Conservation (phyloP, 2,329 filamentous ascomycete genomes). For the Aureobasidium musti region DNA sequence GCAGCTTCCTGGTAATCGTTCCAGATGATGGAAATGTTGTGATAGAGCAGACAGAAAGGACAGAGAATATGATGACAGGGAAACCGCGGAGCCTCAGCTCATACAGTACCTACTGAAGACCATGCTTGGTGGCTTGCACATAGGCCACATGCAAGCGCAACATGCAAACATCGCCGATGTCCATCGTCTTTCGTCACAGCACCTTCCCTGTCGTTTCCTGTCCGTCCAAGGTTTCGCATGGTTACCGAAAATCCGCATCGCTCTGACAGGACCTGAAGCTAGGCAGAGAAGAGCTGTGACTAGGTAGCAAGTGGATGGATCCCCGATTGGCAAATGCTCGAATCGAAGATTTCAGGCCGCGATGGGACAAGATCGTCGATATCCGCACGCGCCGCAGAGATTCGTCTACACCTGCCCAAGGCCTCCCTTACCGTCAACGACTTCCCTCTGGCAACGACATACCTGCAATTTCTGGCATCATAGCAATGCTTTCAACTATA, state of each 20-base stretch:
- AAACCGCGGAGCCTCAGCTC: not conserved
- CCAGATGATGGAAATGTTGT: not conserved
- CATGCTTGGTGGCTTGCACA: conserved; percentile 2
- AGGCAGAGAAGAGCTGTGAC: conserved; percentile 2
- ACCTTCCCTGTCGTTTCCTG: conserved; percentile 7
- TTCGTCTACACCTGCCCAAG: conserved; percentile 9
- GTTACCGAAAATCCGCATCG: not conserved
- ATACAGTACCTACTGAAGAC: not conserved
- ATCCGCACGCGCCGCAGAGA: not conserved
- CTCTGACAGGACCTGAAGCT: conserved; percentile 15
- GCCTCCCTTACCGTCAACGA: not conserved
- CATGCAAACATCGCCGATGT: conserved; percentile 8
- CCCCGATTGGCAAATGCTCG: not conserved
- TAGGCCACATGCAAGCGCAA: not conserved
- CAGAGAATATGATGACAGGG: not conserved
- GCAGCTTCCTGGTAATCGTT: not conserved
- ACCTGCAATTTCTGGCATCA: not conserved
- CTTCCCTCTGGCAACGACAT: not conserved
- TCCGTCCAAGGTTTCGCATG: conserved; percentile 17
- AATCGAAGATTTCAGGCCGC: not conserved
- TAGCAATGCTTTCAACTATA: not conserved
- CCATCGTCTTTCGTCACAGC: not conserved
- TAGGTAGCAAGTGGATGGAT: conserved; percentile 2
- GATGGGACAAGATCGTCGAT: conserved; percentile 14
- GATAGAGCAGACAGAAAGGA: not conserved